Base-by-base conservation (phyloP, 2,329 filamentous ascomycete species). In the Fusarium falciforme region DNA sequence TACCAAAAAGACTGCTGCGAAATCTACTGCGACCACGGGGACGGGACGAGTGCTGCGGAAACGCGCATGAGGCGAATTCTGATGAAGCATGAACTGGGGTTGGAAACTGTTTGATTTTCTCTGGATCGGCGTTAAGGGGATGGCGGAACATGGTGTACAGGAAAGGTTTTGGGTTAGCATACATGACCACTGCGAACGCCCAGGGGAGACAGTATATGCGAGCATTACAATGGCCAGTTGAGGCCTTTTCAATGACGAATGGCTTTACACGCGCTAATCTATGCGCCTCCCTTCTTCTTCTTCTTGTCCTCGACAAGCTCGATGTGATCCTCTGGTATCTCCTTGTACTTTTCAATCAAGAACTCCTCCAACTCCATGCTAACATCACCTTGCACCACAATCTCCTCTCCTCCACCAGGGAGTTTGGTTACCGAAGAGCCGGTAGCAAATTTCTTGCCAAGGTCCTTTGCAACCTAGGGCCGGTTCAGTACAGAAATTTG, bases 361-460 rank as follows among this genome's bases (percentile, higher is more conserved):
- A 96, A 98, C 81, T 98, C 96, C 80, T 94, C 90, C 74, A 99
- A 92, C 85, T 99, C 96, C 79, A 96, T 94, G 82, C 95, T 97
- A 72, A 99, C 92, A 85, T 99, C 96, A 36, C 96, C 96, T 85
- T 99, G 96, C 22, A 99, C 94, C 6, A 97, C 97, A 81, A 99
- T 98, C 85, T 98, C 96, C 84, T 99, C 96, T 20, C 93, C 93
- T 25, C 94, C 94, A 64, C 91, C 92, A 0, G 94, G 89, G 2
- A 93, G 90, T 85, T 98, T 98, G 10, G 96, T 98, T 52, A 99
- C 96, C 52, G 93, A 95, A 17, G 92, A 93, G 1, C 96, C 96
- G 11, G 96, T 98, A 33, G 96, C 96, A 81, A 99, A 98, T 85
- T 98, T 98, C 90, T 98, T 99, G 72, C 96, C 96, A 77, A 98